A percentile compares a stretch with the other conserved stretches of the same genome.
Evolutionary conservation across 106 monocot species (phyloP).

Genomic region (Allium sativum): DNA sequence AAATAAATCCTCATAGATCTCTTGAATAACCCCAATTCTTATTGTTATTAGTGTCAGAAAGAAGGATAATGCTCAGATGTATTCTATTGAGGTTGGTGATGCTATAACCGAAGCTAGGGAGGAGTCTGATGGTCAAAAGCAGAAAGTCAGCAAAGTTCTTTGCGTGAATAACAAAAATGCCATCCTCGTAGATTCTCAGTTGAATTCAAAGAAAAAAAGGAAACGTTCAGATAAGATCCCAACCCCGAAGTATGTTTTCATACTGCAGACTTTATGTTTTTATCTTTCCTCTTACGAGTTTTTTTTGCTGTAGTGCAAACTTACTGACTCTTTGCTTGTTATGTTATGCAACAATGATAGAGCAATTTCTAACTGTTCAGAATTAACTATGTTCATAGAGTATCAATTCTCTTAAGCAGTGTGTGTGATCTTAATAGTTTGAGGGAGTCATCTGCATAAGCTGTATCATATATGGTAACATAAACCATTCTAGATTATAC

Average conservation of each 20-base stretch:
- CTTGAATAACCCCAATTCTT: background rate
- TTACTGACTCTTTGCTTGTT: background rate
- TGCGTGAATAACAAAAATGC: constrained; percentile 10
- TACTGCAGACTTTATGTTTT: background rate
- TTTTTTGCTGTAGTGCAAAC: background rate
- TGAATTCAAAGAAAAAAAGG: constrained; percentile 24
- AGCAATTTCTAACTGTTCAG: no score
- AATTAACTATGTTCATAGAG: no score
- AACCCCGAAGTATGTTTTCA: constrained; percentile 21
- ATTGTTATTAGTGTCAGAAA: constrained; percentile 26
- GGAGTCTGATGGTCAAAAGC: constrained; percentile 5
- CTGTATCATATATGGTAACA: no score
- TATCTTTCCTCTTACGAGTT: background rate
- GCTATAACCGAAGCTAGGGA: constrained; percentile 21
- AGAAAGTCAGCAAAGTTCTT: constrained; percentile 1
- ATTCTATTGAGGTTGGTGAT: constrained; percentile 11
- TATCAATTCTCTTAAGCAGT: no score
- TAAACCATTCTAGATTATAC: no score
- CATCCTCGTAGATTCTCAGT: background rate
- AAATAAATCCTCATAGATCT: background rate
- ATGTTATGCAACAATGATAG: background rate
- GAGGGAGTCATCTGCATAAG: no score
- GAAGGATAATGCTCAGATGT: constrained; percentile 11
- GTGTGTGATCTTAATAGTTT: no score
- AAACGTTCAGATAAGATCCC: constrained; percentile 16